Evolutionary conservation across 768 basidiomycete genomes (phyloP).

Genomic region (Naganishia friedmannii): DNA sequence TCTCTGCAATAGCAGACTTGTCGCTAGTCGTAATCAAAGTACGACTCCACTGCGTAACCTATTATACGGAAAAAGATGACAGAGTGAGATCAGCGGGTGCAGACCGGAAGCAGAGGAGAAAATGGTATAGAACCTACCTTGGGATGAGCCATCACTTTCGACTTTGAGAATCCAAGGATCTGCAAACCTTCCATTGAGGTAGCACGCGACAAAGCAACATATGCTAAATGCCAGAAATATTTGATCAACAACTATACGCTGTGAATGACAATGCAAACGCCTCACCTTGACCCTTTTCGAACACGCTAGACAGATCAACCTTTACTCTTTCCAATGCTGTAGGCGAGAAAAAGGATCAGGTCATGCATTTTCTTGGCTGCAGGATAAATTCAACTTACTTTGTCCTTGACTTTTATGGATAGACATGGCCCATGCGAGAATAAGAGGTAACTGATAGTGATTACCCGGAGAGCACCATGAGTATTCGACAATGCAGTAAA

Average conservation of each 20-base stretch:
- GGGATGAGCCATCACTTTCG: slow-evolving; percentile 40
- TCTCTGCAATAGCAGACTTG: slow-evolving; percentile 10
- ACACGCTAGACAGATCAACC: slow-evolving; percentile 86
- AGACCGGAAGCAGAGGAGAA: no score
- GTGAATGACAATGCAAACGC: background rate
- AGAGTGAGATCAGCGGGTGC: no score
- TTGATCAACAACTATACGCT: background rate
- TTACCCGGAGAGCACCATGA: background rate
- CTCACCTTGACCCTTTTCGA: slow-evolving; percentile 58
- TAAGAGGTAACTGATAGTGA: slow-evolving; percentile 68
- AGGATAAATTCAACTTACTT: slow-evolving; percentile 52
- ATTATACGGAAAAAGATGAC: background rate
- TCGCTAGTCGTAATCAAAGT: background rate
- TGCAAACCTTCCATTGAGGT: slow-evolving; percentile 51
- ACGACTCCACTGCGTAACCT: slow-evolving; percentile 19
- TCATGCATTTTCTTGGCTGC: background rate
- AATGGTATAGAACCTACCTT: background rate
- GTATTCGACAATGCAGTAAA: background rate
- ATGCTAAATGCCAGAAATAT: slow-evolving; percentile 34
- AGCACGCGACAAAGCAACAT: slow-evolving; percentile 51
- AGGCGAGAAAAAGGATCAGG: slow-evolving; percentile 18
- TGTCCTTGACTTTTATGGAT: slow-evolving; percentile 99
- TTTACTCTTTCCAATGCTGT: slow-evolving; percentile 81
- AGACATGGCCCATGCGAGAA: slow-evolving; percentile 94
- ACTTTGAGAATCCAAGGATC: slow-evolving; percentile 44